Conservation (phyloP, 192 early-diverging fungal genomes). For the Rhizophagus prolifer region DNA sequence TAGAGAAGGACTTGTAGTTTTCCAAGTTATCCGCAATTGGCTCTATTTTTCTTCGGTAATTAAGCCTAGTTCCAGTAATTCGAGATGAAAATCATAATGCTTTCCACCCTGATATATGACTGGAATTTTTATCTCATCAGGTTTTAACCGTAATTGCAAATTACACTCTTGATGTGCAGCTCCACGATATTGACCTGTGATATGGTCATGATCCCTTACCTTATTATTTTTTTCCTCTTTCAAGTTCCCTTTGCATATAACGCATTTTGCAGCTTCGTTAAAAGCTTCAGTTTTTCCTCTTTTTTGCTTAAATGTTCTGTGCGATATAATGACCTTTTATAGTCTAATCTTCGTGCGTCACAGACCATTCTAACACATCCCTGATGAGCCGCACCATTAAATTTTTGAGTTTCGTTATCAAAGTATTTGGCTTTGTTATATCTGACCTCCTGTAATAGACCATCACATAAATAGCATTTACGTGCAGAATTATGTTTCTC, state of each 20-base stretch:
- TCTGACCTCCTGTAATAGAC: no score
- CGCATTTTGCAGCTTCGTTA: not conserved
- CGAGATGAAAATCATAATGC: constrained; percentile 9
- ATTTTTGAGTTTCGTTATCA: no score
- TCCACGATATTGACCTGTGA: constrained; percentile 16
- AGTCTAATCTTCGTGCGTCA: no score
- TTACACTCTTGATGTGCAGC: not conserved
- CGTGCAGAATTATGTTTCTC: no score
- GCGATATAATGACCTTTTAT: not conserved
- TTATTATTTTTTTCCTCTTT: not conserved
- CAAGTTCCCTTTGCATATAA: not conserved
- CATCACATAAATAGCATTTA: no score
- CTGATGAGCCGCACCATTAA: no score
- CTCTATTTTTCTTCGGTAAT: not conserved
- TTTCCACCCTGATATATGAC: not conserved
- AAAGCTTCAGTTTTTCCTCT: no score
- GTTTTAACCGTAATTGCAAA: not conserved
- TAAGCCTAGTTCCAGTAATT: not conserved
- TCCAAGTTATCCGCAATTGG: constrained; percentile 1
- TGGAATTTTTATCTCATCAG: constrained; percentile 9
- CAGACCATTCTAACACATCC: no score
- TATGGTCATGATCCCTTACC: constrained; percentile 11
- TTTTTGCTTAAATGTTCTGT: no score
- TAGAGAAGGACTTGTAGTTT: not conserved
- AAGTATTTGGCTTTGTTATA: no score